Evolutionary conservation across 2,329 filamentous ascomycete species (phyloP).

Genomic region (Herpotrichia juniperi): DNA sequence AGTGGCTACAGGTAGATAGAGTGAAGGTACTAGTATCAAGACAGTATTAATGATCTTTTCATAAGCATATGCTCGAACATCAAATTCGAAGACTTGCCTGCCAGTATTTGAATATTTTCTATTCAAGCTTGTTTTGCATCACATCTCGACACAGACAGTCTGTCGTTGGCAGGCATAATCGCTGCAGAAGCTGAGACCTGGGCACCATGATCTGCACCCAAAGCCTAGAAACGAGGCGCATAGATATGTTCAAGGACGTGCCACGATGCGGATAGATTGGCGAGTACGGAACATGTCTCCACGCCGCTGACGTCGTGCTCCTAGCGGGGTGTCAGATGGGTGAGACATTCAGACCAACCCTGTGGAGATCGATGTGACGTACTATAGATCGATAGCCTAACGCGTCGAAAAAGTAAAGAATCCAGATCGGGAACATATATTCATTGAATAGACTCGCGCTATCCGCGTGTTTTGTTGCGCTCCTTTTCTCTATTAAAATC

Average conservation of each 20-base stretch:
- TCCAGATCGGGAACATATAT: background rate
- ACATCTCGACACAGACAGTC: too few species aligned
- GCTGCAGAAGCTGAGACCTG: too few species aligned
- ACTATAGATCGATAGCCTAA: background rate
- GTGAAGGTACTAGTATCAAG: too few species aligned
- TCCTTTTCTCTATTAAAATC: background rate
- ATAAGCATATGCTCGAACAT: too few species aligned
- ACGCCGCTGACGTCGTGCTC: constrained; percentile 3
- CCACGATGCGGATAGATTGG: too few species aligned
- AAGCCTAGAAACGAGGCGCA: background rate
- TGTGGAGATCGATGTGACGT: background rate
- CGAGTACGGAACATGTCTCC: background rate
- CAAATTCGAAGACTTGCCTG: too few species aligned
- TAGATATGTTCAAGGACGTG: background rate
- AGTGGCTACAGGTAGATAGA: too few species aligned
- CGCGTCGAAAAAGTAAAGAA: background rate
- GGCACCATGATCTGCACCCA: background rate
- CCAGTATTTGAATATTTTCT: too few species aligned
- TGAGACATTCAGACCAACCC: background rate
- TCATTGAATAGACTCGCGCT: constrained; percentile 1
- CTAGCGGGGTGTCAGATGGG: background rate
- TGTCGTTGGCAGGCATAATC: too few species aligned
- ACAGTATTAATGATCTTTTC: too few species aligned
- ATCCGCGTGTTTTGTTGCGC: background rate
- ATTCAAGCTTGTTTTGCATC: too few species aligned